Evolutionary conservation across 2,329 filamentous ascomycete genomes (phyloP), one percentile per base, ranked within the genome.

Genomic region (Fusarium nisikadoi): DNA sequence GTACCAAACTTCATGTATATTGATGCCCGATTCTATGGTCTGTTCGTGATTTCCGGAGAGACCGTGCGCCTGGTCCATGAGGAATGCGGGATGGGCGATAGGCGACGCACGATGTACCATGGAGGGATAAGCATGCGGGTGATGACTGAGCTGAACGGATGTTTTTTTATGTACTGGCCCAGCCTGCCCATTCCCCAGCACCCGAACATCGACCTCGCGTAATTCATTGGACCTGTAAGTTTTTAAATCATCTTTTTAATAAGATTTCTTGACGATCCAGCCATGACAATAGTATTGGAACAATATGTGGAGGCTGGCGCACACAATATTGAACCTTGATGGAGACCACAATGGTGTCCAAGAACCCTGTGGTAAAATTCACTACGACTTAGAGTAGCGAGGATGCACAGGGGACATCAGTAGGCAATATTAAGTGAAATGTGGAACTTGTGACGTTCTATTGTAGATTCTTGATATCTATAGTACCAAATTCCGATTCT

Each of bases 381-480:
- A 35, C 19, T 45, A 39, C 39, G 39, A 38, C 19, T 25, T 29
- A 25, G 23, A 25, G 27, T 42, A 41, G 46, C 43, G 36, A 50
- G 23, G 45, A 38, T 39, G 35, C 35, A 36, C 23, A 23, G 36
- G 33, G 35, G 29, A 41, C 31, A 29, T n/a, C 20, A 35, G n/a
- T 23, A 10, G 25, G 41, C 35, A 38, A 36, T 16, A 27, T 35
- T 31, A 25, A 42, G 53, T 55, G 16, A 25, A 55, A 27, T 35
- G 54, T 61, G 52, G 39, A 59, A 62, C 47, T 53, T 41, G 39
- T 25, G 16, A 39, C 58, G 46, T 73, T 49, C 43, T 38, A 27
- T 47, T 62, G 46, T 57, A 50, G 36, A 70, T 70, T 60, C 29
- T 46, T 57, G 47, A 43, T 43, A 33, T 73, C 70, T 71, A 60